Percentiles rank a stretch among this genome's conserved stretches.
phyloP scores from a whole-genome alignment of 345 rosid species.

The Camelina laxa region DNA sequence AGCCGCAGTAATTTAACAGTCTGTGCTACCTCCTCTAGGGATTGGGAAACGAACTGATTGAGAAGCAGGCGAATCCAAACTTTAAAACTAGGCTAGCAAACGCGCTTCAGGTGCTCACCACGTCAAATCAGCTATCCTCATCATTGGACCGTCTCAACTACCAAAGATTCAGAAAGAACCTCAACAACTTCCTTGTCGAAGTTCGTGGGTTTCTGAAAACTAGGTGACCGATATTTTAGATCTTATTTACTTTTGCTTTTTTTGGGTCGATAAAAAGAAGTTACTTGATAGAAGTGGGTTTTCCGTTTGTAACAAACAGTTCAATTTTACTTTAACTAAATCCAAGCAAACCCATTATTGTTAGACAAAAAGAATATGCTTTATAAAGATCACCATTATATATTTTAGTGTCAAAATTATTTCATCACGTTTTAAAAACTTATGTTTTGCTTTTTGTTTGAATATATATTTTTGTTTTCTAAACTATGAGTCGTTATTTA shows the following conservation, averaged over 20 bases:
- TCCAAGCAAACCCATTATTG: background rate
- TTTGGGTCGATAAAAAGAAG: background rate
- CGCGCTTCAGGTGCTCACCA: constrained; percentile 77
- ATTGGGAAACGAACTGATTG: constrained; percentile 76
- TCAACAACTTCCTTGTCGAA: constrained; percentile 76
- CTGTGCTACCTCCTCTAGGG: constrained; percentile 48
- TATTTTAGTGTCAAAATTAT: too few relatives aligned
- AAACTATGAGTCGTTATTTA: too few relatives aligned
- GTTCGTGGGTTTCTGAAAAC: constrained; percentile 91
- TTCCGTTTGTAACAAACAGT: background rate
- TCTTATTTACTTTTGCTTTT: background rate
- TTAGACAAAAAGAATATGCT: too few relatives aligned
- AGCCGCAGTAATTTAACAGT: constrained; percentile 15
- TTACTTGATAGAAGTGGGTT: background rate
- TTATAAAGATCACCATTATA: too few relatives aligned
- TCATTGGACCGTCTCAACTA: constrained; percentile 84
- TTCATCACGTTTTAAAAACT: too few relatives aligned
- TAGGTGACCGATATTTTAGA: constrained; percentile 46
- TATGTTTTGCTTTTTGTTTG: too few relatives aligned
- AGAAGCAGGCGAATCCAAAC: constrained; percentile 65
- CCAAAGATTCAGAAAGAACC: constrained; percentile 93
- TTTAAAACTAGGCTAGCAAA: constrained; percentile 70
- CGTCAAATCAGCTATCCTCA: constrained; percentile 78
- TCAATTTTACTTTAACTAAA: background rate
- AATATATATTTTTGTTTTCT: too few relatives aligned